A percentile compares a stretch with the other conserved stretches of the same genome.
These are phyloP conservation scores for Saccharomycopsis javanensis DNA, from an alignment of 805 yeast genomes.

Conservation along the genomic window DNA sequence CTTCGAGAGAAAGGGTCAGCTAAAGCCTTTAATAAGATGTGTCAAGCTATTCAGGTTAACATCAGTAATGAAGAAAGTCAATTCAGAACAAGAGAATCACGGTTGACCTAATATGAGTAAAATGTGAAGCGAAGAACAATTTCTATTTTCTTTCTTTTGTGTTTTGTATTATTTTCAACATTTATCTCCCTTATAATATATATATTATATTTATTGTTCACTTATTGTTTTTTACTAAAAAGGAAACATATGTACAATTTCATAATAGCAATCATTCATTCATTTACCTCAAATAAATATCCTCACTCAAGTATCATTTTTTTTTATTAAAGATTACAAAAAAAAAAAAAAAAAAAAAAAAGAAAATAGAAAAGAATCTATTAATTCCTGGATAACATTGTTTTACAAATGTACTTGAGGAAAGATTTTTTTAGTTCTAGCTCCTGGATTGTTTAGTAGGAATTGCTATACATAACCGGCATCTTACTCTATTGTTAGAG, in stretches of 20 bases:
- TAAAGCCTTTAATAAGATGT: constrained; percentile 36
- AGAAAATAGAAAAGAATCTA: no score
- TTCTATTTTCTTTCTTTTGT: not conserved
- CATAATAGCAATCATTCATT: not conserved
- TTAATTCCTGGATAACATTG: no score
- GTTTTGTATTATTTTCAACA: not conserved
- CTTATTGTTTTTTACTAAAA: not conserved
- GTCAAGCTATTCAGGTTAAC: constrained; percentile 35
- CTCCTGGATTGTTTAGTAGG: no score
- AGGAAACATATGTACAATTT: not conserved
- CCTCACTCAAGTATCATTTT: not conserved
- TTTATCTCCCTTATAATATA: not conserved
- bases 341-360: no score
- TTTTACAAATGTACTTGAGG: no score
- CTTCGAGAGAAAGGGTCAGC: constrained; percentile 37
- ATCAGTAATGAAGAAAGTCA: constrained; percentile 34
- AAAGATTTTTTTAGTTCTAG: no score
- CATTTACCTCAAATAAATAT: not conserved
- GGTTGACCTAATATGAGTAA: not conserved
- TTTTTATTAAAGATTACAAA: not conserved
- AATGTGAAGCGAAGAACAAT: not conserved
- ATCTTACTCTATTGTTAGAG: no score
- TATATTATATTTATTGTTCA: not conserved
- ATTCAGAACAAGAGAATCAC: constrained; percentile 12
- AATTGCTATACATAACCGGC: no score